A percentile compares a stretch with the other conserved stretches of the same genome.
These are phyloP conservation scores for Claviceps lovelessii DNA, from an alignment of 2,329 filamentous ascomycete species.

Conservation along the genomic window DNA sequence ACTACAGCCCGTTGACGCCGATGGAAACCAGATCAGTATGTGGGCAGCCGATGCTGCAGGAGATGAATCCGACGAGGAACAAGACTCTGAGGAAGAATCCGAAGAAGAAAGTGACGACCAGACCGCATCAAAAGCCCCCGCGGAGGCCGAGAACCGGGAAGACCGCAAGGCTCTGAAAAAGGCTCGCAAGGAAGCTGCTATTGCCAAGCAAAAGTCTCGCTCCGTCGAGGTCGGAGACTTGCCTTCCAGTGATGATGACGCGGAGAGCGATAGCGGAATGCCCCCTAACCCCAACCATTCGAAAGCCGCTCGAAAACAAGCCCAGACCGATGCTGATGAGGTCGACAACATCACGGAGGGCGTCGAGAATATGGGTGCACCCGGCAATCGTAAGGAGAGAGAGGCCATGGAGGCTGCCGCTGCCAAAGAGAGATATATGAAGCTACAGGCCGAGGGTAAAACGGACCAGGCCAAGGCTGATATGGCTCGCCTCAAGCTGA, in stretches of 20 bases:
- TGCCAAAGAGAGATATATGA: conserved; percentile 80
- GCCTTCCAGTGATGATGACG: conserved; percentile 57
- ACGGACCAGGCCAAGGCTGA: conserved; percentile 90
- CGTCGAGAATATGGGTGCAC: conserved; percentile 39
- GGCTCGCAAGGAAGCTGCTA: conserved; percentile 79
- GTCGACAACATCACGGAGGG: conserved; percentile 39
- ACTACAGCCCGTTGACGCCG: conserved; percentile 72
- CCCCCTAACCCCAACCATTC: conserved; percentile 89
- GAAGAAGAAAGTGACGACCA: conserved; percentile 36
- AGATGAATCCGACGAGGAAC: conserved; percentile 39
- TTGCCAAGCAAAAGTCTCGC: conserved; percentile 57
- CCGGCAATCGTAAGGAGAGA: conserved; percentile 38
- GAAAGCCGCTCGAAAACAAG: conserved; percentile 52
- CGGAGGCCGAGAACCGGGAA: conserved; percentile 53
- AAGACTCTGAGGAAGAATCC: conserved; percentile 38
- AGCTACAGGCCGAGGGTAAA: conserved; percentile 86
- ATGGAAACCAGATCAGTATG: conserved; percentile 81
- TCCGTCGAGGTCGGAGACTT: conserved; percentile 73
- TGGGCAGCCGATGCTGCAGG: conserved; percentile 55
- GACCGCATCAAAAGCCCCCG: conserved; percentile 26
- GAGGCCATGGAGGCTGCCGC: conserved; percentile 76
- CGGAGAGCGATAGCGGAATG: conserved; percentile 49
- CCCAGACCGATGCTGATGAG: conserved; percentile 22
- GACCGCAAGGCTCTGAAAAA: conserved; percentile 79
- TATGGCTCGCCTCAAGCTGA: conserved; percentile 64